These are phyloP conservation scores for Nannochloropsis oceanica DNA, from an alignment of 108 stramenopile species.

Conservation along the genomic window DNA sequence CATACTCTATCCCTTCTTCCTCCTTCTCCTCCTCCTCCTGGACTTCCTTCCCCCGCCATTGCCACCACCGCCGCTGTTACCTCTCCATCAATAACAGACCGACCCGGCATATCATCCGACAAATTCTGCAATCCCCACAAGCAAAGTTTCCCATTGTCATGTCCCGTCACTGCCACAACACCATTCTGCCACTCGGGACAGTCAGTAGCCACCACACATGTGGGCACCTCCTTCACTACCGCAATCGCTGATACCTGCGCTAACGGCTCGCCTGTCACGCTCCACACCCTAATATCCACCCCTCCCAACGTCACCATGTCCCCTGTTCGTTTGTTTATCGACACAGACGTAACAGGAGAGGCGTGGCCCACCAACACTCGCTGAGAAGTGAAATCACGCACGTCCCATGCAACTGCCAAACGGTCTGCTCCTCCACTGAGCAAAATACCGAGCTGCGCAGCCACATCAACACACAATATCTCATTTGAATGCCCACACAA, in stretches of 20 bases:
- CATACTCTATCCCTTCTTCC: background rate
- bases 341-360: conserved; percentile 50
- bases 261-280: conserved; percentile 71
- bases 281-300: conserved; percentile 57
- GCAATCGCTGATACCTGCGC: conserved; percentile 50
- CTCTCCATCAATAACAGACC: background rate
- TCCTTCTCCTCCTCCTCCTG: background rate
- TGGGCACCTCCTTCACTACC: conserved; percentile 44
- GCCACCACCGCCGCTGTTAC: background rate
- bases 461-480: conserved; percentile 66
- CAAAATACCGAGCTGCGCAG: conserved; percentile 61
- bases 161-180: conserved; percentile 76
- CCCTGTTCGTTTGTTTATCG: conserved; percentile 71
- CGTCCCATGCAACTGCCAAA: conserved; percentile 73
- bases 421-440: conserved; percentile 63
- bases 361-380: conserved; percentile 44
- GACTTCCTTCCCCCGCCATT: background rate
- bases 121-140: conserved; percentile 50
- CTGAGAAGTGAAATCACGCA: conserved; percentile 63
- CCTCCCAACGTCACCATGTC: conserved; percentile 66
- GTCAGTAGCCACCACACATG: conserved; percentile 62
- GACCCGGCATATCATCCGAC: background rate
- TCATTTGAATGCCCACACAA: conserved; percentile 72
- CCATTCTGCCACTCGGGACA: conserved; percentile 86
- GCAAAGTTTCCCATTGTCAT: conserved; percentile 72